Base-by-base conservation (phyloP, 2,329 filamentous ascomycete genomes). In the Aspergillus aculeatinus region DNA sequence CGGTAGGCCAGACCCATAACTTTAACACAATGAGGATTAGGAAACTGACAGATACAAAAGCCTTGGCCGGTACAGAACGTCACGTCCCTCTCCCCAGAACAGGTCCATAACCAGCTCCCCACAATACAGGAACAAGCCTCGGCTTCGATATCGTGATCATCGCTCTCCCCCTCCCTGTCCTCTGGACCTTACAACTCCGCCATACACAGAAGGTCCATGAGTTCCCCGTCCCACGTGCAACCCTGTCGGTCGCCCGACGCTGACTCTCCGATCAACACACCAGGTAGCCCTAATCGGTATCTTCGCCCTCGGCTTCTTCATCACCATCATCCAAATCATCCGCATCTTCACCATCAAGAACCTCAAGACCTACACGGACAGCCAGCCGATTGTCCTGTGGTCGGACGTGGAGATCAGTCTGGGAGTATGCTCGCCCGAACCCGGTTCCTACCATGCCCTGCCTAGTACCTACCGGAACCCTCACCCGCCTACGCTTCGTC, bases 271-370 rank as follows among this genome's bases (percentile, higher is more conserved):
- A 31, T 35, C 6, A 27, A n/a, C 4, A 10, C 27, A 75, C 2
- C 0, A 82, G 68, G 48, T 76, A 3, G 74, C 80, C 3, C 71
- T 83, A 0, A 70, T 77, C 0, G 70, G 69, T 5, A 71, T 83
- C 29, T 83, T 83, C 65, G 73, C 74, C 2, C 73, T 84, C 25
- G 82, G 82, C n/a, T 69, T 80, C 55, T 83, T 84, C 70, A 77
- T 83, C 48, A 82, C 79, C 5, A 63, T 81, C 51, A 81, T 83
- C 58, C 81, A 83, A 64, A 77, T 82, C 58, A 75, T 84, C 60
- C 81, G 81, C 14, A 80, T 83, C 59, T 76, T 79, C 58, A 82
- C 79, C n/a, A 78, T 84, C 61, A 72, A 73, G 42, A 75, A 71
- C 14, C 74, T 83, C 3, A 63, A 68, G 33, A 79, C 78, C 65